Base-by-base conservation (phyloP, 2,329 filamentous ascomycete genomes). In the Penicillium sp. region DNA sequence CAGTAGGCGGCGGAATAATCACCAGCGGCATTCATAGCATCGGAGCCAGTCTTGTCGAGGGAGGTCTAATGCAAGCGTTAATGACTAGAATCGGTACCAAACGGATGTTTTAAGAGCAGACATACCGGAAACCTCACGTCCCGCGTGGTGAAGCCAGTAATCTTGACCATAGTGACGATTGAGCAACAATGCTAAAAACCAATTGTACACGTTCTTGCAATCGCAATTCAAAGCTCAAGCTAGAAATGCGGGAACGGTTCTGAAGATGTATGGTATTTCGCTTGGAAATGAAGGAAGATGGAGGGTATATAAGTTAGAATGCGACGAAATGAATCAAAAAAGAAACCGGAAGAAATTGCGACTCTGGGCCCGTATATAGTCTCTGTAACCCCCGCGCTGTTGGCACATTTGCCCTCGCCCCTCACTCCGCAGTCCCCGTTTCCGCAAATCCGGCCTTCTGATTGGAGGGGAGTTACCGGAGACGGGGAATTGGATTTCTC, bases 1-100 rank as follows among this genome's bases (percentile, higher is more conserved):
- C 91, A 96, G 81, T 96, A 97, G n/a, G 93, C 92, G 13, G 92
- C 84, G 1, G 91, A 96, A 78, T 96, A 96, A 77, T 96, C 91
- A 60, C 91, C 90, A 2, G 92, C 91, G 3, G 90, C 90, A 72
- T 97, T 96, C 93, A 96, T 97, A 70, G 91, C 93, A 84, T 97
- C 93, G 9, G 91, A 96, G 68, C 92, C 92, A n/a, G 91, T 96
- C 80, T 93, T 95, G 78, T 96, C 91, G 59, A 97, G 86, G 41
- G 92, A 96, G n/a, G 92, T 97, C 75, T 85, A 60, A 39, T 24
- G 16, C 16, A 19, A 22, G 39, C 5, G 19, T 41, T 41, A 41
- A 41, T 21, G 13, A 41, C 10, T 22, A 19, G 5, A 22, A 2
- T 19, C 4, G 10, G 19, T 5, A 21, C 6, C 2, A 14, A 13